These are phyloP conservation scores for Sonneratia alba DNA, from an alignment of 345 rosid species.

Conservation along the genomic window DNA sequence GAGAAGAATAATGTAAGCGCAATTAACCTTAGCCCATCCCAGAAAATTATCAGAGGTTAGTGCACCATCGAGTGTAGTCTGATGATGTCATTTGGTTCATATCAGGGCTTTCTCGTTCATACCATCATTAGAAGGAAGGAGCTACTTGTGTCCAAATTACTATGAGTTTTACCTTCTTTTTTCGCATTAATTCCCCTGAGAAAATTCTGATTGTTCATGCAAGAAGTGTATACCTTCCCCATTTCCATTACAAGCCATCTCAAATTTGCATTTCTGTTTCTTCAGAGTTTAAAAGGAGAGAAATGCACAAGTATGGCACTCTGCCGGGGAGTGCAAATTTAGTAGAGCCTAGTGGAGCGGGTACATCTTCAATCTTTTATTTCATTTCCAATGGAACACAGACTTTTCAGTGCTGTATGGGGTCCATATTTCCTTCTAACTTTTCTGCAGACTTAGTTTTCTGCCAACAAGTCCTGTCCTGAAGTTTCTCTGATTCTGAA, in stretches of 20 bases:
- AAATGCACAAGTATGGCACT: constrained; percentile 43
- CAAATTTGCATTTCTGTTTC: neutral
- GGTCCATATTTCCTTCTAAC: neutral
- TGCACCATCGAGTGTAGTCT: neutral
- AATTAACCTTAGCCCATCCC: constrained; percentile 42
- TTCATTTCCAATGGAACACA: neutral
- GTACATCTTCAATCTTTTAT: constrained; percentile 21
- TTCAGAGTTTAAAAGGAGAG: constrained; percentile 59
- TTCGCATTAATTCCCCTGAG: neutral
- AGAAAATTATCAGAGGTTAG: constrained; percentile 54
- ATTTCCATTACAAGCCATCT: neutral
- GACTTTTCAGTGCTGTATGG: neutral
- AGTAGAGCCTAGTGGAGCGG: constrained; percentile 23
- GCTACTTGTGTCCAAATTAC: neutral
- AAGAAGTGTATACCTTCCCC: neutral
- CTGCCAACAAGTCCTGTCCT: neutral
- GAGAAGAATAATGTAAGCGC: constrained; percentile 19
- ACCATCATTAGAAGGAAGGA: neutral
- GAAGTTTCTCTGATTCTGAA: neutral
- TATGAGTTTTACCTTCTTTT: neutral
- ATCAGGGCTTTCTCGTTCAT: neutral
- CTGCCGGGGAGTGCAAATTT: constrained; percentile 24
- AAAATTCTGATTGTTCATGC: neutral
- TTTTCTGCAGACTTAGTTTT: neutral
- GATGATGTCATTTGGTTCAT: neutral